Conservation (phyloP, 2,329 filamentous ascomycete genomes). For the Proliferodiscus dingleyae region DNA sequence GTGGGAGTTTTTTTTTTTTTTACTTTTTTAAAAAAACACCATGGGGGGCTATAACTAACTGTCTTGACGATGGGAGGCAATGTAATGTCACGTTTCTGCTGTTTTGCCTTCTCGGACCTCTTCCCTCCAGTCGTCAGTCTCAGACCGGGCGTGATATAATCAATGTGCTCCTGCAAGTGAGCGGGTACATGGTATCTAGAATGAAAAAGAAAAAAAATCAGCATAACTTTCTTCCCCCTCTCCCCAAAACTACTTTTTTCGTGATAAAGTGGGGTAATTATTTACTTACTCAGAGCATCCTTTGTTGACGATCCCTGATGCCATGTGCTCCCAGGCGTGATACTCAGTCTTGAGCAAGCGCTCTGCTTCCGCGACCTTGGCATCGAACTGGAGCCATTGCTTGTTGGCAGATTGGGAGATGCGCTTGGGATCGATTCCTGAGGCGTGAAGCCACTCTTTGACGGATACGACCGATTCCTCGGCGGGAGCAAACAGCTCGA, state of each 20-base stretch:
- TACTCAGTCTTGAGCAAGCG: conserved; percentile 47
- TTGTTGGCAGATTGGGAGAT: conserved; percentile 41
- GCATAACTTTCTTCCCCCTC: no score
- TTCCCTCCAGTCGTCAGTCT: conserved; percentile 9
- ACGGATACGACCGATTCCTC: conserved; percentile 45
- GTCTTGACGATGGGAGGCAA: no score
- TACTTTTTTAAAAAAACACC: conserved; percentile 41
- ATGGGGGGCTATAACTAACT: no score
- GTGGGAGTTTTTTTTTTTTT: conserved; percentile 10
- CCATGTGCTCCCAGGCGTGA: conserved; percentile 38
- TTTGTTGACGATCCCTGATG: conserved; percentile 40
- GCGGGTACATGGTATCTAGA: conserved; percentile 25
- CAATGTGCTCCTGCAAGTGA: conserved; percentile 25
- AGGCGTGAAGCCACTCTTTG: conserved; percentile 45
- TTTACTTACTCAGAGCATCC: conserved; percentile 22
- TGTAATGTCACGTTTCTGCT: no score
- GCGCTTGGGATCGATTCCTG: conserved; percentile 45
- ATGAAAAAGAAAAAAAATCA: neutral
- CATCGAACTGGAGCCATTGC: conserved; percentile 31
- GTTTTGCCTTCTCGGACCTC: no score
- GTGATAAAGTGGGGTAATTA: neutral
- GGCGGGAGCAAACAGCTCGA: conserved; percentile 39
- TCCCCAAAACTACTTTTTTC: no score
- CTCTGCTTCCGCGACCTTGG: conserved; percentile 37
- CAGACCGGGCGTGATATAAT: conserved; percentile 30